Evolutionary conservation across 345 rosid genomes (phyloP).

Genomic region (Brassica juncea): DNA sequence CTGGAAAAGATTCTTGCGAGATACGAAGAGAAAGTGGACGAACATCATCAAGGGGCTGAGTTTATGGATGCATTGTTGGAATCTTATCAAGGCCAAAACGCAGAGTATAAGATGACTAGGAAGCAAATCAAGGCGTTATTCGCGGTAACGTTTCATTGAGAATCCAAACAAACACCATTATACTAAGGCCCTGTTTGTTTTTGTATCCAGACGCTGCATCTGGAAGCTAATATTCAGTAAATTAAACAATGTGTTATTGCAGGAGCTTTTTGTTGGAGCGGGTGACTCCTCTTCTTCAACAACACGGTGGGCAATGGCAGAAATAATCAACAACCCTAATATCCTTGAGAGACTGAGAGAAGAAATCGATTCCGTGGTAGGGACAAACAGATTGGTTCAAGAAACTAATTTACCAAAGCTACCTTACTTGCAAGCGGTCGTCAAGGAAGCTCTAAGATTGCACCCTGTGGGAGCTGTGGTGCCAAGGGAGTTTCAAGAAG

Average conservation of each 20-base stretch:
- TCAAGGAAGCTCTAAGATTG: constrained; percentile 14
- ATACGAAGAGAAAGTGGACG: not conserved
- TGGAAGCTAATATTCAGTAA: no score
- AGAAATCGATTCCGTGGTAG: constrained; percentile 9
- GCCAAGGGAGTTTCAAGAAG: constrained; percentile 7
- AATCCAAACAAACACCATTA: not conserved
- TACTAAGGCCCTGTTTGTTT: not conserved
- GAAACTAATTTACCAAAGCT: constrained; percentile 2
- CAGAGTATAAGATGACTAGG: constrained; percentile 2
- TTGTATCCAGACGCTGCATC: no score
- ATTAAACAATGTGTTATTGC: not conserved
- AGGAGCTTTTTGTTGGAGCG: constrained; percentile 15
- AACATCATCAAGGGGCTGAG: not conserved
- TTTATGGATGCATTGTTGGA: constrained; percentile 17
- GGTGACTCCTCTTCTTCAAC: constrained; percentile 18
- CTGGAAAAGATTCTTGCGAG: not conserved
- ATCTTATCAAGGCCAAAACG: not conserved
- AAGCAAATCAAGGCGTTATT: not conserved
- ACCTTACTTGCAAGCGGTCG: constrained; percentile 4
- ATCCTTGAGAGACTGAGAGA: constrained; percentile 7
- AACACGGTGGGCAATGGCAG: constrained; percentile 19
- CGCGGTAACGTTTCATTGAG: not conserved
- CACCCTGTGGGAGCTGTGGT: constrained; percentile 8
- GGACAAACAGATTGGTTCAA: not conserved
- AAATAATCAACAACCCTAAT: not conserved